Percentiles rank a stretch among this genome's conserved stretches.
Conservation (phyloP, 164 flowering plant species). For the Stephania cephalantha region DNA sequence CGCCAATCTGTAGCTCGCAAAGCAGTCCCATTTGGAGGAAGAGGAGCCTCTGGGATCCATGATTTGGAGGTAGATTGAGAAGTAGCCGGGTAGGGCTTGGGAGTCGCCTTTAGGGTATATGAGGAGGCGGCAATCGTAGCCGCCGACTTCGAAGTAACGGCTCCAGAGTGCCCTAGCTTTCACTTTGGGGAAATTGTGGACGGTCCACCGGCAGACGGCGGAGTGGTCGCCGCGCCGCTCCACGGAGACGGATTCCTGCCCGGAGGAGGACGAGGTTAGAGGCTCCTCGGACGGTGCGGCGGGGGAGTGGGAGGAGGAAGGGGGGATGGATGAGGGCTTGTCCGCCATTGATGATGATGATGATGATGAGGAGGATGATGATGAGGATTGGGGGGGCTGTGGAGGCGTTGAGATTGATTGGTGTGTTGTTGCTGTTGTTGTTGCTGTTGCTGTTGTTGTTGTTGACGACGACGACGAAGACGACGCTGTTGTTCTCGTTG, state of each 20-base stretch:
- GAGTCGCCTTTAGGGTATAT: constrained; percentile 93
- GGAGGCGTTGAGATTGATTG: neutral
- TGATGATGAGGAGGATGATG: no score
- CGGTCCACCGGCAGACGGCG: constrained; percentile 80
- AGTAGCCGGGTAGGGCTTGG: constrained; percentile 87
- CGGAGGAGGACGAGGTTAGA: constrained; percentile 11
- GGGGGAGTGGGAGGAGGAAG: neutral
- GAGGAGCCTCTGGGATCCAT: constrained; percentile 75
- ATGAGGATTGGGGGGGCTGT: constrained; percentile 5
- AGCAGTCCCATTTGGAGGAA: constrained; percentile 88
- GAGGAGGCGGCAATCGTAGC: constrained; percentile 80
- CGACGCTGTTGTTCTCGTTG: no score
- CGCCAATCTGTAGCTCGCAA: constrained; percentile 72
- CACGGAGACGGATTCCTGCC: constrained; percentile 50
- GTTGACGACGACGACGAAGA: no score
- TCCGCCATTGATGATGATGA: constrained; percentile 7
- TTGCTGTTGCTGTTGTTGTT: no score
- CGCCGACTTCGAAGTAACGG: constrained; percentile 90
- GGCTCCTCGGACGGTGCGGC: constrained; percentile 8
- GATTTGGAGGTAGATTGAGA: constrained; percentile 80
- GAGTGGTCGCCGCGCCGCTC: constrained; percentile 64
- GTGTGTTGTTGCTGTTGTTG: no score
- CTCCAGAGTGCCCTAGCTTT: constrained; percentile 86
- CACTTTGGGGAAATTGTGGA: constrained; percentile 57
- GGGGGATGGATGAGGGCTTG: neutral